Percentiles rank a stretch among this genome's conserved stretches.
Evolutionary conservation across 371 early-diverging fungal species (phyloP).

Genomic region (Choanephora cucurbitarum): DNA sequence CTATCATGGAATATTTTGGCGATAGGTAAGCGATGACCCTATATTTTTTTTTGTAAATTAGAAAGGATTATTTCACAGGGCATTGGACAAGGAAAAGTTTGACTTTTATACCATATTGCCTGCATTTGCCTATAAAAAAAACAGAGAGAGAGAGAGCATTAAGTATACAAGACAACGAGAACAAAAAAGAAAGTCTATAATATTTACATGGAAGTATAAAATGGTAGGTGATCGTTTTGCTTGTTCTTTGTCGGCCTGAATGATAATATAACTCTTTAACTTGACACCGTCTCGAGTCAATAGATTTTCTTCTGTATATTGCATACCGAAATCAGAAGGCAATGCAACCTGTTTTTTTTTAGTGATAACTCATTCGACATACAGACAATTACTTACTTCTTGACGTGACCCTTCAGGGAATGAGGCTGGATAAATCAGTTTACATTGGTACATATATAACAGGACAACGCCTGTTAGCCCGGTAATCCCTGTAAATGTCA

Average conservation of each 20-base stretch:
- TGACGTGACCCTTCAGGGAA: slow-evolving; percentile 82
- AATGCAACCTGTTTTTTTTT: slow-evolving; percentile 59
- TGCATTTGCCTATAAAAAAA: slow-evolving; percentile 77
- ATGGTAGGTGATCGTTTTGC: slow-evolving; percentile 71
- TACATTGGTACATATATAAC: slow-evolving; percentile 81
- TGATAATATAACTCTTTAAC: slow-evolving; percentile 81
- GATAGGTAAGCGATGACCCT: slow-evolving; percentile 92
- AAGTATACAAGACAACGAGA: slow-evolving; percentile 4
- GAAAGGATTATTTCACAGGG: no score
- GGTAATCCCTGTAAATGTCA: slow-evolving; percentile 47
- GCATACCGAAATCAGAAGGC: slow-evolving; percentile 73
- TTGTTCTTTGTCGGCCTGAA: slow-evolving; percentile 52
- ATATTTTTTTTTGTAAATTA: no score
- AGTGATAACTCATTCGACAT: not conserved
- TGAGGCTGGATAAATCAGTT: slow-evolving; percentile 82
- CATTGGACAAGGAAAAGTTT: no score
- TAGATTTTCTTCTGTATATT: slow-evolving; percentile 75
- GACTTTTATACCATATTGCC: slow-evolving; percentile 92
- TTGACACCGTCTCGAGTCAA: slow-evolving; percentile 79
- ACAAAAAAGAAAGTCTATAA: not conserved
- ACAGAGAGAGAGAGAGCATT: no score
- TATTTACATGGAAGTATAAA: slow-evolving; percentile 79
- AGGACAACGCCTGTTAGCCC: slow-evolving; percentile 49
- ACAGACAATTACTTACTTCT: slow-evolving; percentile 41
- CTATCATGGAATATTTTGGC: slow-evolving; percentile 69